These are phyloP conservation scores for Globisporangium canariense DNA, from an alignment of 352 stramenopile genomes.

Conservation along the genomic window DNA sequence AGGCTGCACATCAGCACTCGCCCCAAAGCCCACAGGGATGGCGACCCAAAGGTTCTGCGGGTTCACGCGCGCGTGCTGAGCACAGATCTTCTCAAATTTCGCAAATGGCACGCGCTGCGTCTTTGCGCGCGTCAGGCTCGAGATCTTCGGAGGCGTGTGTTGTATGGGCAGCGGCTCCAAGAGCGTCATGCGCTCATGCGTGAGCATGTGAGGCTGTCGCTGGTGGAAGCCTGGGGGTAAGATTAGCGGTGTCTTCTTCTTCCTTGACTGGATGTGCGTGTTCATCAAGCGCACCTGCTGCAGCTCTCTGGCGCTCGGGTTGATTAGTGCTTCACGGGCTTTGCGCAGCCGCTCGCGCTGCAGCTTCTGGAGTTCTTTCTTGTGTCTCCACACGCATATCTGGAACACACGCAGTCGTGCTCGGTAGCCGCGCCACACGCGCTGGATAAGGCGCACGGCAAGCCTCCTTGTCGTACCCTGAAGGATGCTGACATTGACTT, in stretches of 20 bases:
- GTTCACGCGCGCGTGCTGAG: slow-evolving; percentile 42
- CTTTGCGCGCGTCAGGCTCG: slow-evolving; percentile 27
- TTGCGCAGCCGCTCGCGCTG: slow-evolving; percentile 33
- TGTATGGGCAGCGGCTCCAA: slow-evolving; percentile 37
- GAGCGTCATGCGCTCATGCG: slow-evolving; percentile 21
- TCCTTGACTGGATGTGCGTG: slow-evolving; percentile 26
- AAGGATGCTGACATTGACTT: slow-evolving; percentile 14
- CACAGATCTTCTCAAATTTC: slow-evolving; percentile 49
- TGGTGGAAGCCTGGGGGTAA: slow-evolving; percentile 6
- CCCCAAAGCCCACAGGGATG: slow-evolving; percentile 34
- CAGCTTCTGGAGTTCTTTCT: slow-evolving; percentile 20
- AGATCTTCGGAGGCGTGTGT: slow-evolving; percentile 27
- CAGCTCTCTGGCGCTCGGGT: slow-evolving; percentile 20
- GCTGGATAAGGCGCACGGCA: slow-evolving; percentile 38
- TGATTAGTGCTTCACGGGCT: slow-evolving; percentile 30
- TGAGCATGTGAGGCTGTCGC: slow-evolving; percentile 7
- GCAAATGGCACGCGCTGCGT: slow-evolving; percentile 39
- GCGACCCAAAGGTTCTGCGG: slow-evolving; percentile 58
- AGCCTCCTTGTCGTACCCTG: slow-evolving; percentile 21
- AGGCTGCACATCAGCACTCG: not conserved
- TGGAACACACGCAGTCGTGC: slow-evolving; percentile 25
- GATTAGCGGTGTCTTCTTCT: slow-evolving; percentile 30
- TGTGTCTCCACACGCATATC: slow-evolving; percentile 25
- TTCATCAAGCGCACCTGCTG: slow-evolving; percentile 17
- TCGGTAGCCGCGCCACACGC: slow-evolving; percentile 51